Percentiles rank a stretch among this genome's conserved stretches.
Conservation (phyloP, 768 basidiomycete species). For the Dacryopinax spathularia region DNA sequence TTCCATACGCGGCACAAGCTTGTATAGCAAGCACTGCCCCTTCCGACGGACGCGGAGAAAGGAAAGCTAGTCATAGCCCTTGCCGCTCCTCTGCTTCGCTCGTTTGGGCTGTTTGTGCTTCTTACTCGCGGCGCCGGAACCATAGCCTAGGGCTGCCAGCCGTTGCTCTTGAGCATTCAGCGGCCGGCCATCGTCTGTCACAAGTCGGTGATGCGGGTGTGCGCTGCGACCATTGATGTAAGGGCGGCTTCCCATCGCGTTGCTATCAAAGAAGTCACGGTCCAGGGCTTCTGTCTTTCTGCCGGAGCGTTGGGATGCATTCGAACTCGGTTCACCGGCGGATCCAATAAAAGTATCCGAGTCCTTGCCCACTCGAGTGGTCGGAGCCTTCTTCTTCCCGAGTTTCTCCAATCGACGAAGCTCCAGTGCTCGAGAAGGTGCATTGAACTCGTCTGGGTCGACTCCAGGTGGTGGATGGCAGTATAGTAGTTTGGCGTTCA, state of each 20-base stretch:
- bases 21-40: neutral
- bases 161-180: conserved; percentile 33
- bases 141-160: conserved; percentile 29
- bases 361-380: conserved; percentile 67
- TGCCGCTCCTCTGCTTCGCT: conserved; percentile 81
- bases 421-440: conserved; percentile 45
- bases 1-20: too few species aligned
- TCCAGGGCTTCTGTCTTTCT: conserved; percentile 60
- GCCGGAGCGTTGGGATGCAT: conserved; percentile 18
- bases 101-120: conserved; percentile 71
- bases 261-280: conserved; percentile 61
- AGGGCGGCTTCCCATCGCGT: conserved; percentile 41
- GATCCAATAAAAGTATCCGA: conserved; percentile 62
- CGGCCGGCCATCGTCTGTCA: conserved; percentile 66
- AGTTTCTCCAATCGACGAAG: conserved; percentile 38
- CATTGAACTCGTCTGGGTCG: conserved; percentile 58
- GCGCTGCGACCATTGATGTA: conserved; percentile 47
- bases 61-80: conserved; percentile 61
- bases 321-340: conserved; percentile 8
- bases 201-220: conserved; percentile 66
- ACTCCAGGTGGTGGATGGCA: conserved; percentile 67
- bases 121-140: conserved; percentile 45
- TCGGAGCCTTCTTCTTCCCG: conserved; percentile 80
- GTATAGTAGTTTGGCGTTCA: conserved; percentile 82
- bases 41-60: neutral